phyloP scores from a whole-genome alignment of 2,329 filamentous ascomycete genomes.

The Camptophora hylomeconis region DNA sequence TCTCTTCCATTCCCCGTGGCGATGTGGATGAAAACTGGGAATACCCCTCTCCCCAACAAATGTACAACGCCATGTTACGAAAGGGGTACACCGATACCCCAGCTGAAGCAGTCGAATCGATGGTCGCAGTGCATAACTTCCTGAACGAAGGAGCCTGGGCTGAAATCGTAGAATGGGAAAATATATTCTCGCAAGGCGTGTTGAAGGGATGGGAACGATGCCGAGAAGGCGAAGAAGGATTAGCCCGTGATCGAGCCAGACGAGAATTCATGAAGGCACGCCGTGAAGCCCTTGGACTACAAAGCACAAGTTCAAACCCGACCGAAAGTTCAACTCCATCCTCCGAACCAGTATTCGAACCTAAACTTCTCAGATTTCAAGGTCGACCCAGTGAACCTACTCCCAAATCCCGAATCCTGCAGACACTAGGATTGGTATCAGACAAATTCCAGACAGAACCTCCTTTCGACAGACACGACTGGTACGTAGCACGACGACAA shows the following conservation, averaged over 20 bases:
- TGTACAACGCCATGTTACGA: slow-evolving; percentile 95
- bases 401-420: slow-evolving; percentile 76
- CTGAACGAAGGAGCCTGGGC: slow-evolving; percentile 94
- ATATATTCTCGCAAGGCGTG: slow-evolving; percentile 65
- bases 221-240: slow-evolving; percentile 57
- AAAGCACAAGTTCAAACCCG: background rate
- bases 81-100: slow-evolving; percentile 96
- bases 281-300: slow-evolving; percentile 15
- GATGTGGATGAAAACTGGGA: slow-evolving; percentile 77
- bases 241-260: slow-evolving; percentile 41
- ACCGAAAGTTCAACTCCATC: slow-evolving; percentile 1
- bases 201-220: slow-evolving; percentile 60
- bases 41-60: slow-evolving; percentile 95
- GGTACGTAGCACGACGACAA: slow-evolving; percentile 69
- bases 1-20: slow-evolving; percentile 82
- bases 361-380: slow-evolving; percentile 73
- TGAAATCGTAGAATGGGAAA: slow-evolving; percentile 90
- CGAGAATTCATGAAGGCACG: slow-evolving; percentile 15
- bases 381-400: slow-evolving; percentile 81
- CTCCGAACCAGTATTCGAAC: slow-evolving; percentile 36
- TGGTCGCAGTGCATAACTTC: slow-evolving; percentile 98
- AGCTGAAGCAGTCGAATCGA: slow-evolving; percentile 81
- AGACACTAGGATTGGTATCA: slow-evolving; percentile 65
- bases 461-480: slow-evolving; percentile 94
- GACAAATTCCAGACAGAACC: slow-evolving; percentile 66